Evolutionary conservation across 179 eudicot genomes (phyloP).

Genomic region (Silene coronaria): DNA sequence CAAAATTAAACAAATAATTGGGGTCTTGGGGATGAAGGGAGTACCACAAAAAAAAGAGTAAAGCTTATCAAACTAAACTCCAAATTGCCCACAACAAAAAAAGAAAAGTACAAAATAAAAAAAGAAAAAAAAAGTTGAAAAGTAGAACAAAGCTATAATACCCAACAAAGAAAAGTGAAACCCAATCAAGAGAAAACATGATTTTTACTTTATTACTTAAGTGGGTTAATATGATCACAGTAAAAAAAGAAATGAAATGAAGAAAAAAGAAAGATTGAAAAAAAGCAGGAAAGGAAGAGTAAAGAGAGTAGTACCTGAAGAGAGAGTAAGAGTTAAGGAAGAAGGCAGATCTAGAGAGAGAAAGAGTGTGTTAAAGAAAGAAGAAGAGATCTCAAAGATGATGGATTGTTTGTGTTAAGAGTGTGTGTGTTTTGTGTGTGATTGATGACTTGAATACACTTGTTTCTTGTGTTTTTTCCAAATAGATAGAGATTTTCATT

Average conservation of each 20-base stretch:
- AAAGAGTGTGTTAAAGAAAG: not conserved
- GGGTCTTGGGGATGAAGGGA: no score
- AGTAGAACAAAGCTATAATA: not conserved
- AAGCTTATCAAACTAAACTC: not conserved
- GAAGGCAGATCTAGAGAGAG: slow-evolving; percentile 17
- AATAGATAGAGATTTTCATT: no score
- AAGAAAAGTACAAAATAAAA: not conserved
- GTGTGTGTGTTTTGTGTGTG: no score
- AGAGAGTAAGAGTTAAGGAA: not conserved
- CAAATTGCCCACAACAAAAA: not conserved
- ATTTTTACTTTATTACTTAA: slow-evolving; percentile 9
- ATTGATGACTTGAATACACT: no score
- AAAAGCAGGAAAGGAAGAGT: not conserved
- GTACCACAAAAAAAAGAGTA: not conserved
- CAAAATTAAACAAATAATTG: no score
- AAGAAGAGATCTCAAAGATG: slow-evolving; percentile 16
- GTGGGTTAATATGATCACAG: slow-evolving; percentile 14
- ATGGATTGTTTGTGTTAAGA: not conserved
- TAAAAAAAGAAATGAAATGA: not conserved
- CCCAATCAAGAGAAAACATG: not conserved
- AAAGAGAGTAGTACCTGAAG: slow-evolving; percentile 7
- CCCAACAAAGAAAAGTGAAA: not conserved
- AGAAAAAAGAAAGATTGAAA: slow-evolving; percentile 3
- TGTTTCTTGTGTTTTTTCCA: no score
- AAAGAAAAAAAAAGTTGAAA: not conserved